Base-by-base conservation (phyloP, 2,329 filamentous ascomycete genomes). In the Xylaria multiplex region DNA sequence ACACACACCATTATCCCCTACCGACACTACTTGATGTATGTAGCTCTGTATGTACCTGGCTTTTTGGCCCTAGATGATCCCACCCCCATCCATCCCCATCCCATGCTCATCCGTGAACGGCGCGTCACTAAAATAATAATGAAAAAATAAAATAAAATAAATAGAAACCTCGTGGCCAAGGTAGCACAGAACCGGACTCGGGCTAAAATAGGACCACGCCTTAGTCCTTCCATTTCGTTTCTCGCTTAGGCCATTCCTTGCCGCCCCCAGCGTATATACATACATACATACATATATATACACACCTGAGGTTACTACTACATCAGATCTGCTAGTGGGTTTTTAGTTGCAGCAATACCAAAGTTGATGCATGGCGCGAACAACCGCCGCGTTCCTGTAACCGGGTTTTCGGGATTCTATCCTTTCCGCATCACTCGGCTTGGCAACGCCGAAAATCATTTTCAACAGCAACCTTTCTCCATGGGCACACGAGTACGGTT, bases 121-220 rank as follows among this genome's bases (percentile, higher is more conserved):
- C 50, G 43, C 55, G 35, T 45, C 49, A 49, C 24, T 45, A n/a
- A 42, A 57, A 50, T 37, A 22, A 27, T 35, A 35, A 19, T 19
- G 35, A 53, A 30, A 42, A 27, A 54, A 52, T 37, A 30, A 46
- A 40, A 55, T 22, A 24, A 53, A 19, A 37, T 3, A 48, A 68
- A 69, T 64, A 69, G 22, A 69, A 59, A 48, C 71, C 72, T 73
- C 72, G 72, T 74, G 71, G 72, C 70, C 52, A 64, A 46, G 62
- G 72, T 73, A 53, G 57, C 65, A 73, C 71, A 72, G 57, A 62
- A 42, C 57, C 61, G 54, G 59, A 45, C 37, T 27, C 35, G n/a
- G 22, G 46, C 61, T 67, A 64, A 67, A 57, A 64, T 57, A 59
- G 59, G 63, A 55, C 48, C 54, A 66, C 19, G 59, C 48, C 42